phyloP scores from a whole-genome alignment of 129 eudicot genomes.

The Flaveria robusta region DNA sequence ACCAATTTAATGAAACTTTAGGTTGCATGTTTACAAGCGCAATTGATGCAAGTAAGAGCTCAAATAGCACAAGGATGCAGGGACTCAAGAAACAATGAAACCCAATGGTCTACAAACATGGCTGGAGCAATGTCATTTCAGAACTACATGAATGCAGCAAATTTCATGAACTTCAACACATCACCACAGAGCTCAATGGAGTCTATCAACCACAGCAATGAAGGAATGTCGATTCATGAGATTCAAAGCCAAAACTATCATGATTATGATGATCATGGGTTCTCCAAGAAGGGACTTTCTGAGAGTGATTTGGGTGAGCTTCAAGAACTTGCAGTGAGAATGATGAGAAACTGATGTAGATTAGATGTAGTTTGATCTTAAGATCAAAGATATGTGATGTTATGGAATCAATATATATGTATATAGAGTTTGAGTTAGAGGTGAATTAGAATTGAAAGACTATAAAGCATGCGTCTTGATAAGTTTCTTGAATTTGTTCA shows the following conservation, averaged over 20 bases:
- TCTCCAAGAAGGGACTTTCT: slow-evolving; percentile 54
- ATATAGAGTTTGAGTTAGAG: slow-evolving; percentile 29
- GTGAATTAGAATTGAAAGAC: slow-evolving; percentile 12
- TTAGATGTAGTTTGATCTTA: slow-evolving; percentile 20
- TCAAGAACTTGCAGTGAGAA: slow-evolving; percentile 82
- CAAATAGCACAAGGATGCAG: slow-evolving; percentile 52
- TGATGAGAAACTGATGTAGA: slow-evolving; percentile 65
- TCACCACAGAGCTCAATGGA: slow-evolving; percentile 85
- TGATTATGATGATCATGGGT: slow-evolving; percentile 9
- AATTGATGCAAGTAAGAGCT: slow-evolving; percentile 79
- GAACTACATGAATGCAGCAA: slow-evolving; percentile 33
- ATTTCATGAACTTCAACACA: slow-evolving; percentile 36
- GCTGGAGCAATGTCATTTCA: slow-evolving; percentile 30
- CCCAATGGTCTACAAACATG: slow-evolving; percentile 45
- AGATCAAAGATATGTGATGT: slow-evolving; percentile 16
- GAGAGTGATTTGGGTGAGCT: slow-evolving; percentile 85
- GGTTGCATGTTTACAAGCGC: slow-evolving; percentile 97
- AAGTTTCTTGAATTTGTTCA: slow-evolving; percentile 10
- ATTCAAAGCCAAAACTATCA: slow-evolving; percentile 37
- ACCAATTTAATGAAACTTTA: slow-evolving; percentile 19
- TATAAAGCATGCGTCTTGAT: slow-evolving; percentile 22
- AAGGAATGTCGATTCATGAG: slow-evolving; percentile 46
- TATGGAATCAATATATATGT: slow-evolving; percentile 26
- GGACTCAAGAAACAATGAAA: slow-evolving; percentile 52
- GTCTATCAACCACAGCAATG: slow-evolving; percentile 48